Conservation (phyloP, 2,329 filamentous ascomycete species). For the Cladophialophora immunda region DNA sequence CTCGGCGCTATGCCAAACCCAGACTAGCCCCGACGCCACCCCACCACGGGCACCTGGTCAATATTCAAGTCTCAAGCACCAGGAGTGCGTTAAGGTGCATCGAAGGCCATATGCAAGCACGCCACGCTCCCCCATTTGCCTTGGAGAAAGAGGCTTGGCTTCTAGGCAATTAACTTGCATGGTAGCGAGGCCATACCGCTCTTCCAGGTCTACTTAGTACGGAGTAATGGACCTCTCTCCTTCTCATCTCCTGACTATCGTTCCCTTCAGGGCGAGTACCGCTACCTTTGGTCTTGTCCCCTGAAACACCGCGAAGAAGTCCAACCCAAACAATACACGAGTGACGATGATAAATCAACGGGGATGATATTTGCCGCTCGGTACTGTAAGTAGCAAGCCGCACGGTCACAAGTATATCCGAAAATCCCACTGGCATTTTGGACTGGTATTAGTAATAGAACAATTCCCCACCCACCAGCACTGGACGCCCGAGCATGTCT, state of each 20-base stretch:
- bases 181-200: not conserved
- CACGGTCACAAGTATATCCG: not conserved
- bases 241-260: not conserved
- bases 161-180: not conserved
- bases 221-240: not conserved
- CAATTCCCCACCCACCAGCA: not conserved
- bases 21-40: not conserved
- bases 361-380: not conserved
- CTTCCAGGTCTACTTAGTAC: not conserved
- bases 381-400: not conserved
- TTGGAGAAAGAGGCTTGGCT: too few species aligned
- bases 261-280: not conserved
- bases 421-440: not conserved
- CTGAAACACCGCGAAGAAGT: not conserved
- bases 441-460: not conserved
- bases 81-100: not conserved
- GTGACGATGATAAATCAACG: not conserved
- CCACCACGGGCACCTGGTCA: not conserved
- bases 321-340: not conserved
- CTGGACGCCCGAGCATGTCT: not conserved
- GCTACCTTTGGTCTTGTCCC: not conserved
- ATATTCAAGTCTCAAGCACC: not conserved
- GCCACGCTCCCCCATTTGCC: not conserved
- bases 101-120: constrained; percentile 1
- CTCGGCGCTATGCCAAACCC: not conserved